A percentile compares a stretch with the other conserved stretches of the same genome.
These are phyloP conservation scores for Phalaenopsis equestris DNA, from an alignment of 106 monocot genomes.

Conservation along the genomic window DNA sequence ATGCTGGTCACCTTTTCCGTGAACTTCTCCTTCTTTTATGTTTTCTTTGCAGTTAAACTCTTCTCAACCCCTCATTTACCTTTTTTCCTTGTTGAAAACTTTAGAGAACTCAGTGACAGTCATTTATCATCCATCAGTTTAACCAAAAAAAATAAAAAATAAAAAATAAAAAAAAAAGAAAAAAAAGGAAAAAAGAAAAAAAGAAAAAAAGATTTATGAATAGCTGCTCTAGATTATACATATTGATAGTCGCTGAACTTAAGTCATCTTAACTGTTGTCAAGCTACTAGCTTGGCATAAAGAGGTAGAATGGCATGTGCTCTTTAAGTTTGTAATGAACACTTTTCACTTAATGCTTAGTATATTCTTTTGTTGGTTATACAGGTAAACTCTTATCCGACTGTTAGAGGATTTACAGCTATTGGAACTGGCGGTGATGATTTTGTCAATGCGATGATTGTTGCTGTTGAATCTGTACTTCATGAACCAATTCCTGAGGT, in stretches of 20 bases:
- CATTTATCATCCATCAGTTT: too few species aligned
- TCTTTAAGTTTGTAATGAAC: background rate
- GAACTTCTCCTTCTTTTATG: too few species aligned
- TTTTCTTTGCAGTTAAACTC: too few species aligned
- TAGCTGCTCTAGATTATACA: background rate
- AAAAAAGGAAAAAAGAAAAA: background rate
- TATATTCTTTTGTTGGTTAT: too few species aligned
- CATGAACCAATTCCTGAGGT: constrained; percentile 88
- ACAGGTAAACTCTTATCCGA: constrained; percentile 96
- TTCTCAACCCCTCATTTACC: too few species aligned
- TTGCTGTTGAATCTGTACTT: constrained; percentile 94
- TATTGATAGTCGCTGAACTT: background rate
- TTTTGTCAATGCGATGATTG: constrained; percentile 90
- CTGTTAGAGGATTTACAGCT: constrained; percentile 80
- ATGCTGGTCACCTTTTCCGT: too few species aligned
- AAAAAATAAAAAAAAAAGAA: too few species aligned
- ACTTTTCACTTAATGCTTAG: too few species aligned
- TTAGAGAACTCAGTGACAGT: too few species aligned
- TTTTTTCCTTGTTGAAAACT: too few species aligned
- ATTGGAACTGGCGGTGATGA: constrained; percentile 97
- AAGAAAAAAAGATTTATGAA: background rate
- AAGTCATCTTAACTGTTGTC: background rate
- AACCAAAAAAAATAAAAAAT: too few species aligned
- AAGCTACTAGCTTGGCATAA: too few species aligned
- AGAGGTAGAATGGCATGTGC: background rate